phyloP scores from a whole-genome alignment of 768 basidiomycete species.

The Mycena amicta region DNA sequence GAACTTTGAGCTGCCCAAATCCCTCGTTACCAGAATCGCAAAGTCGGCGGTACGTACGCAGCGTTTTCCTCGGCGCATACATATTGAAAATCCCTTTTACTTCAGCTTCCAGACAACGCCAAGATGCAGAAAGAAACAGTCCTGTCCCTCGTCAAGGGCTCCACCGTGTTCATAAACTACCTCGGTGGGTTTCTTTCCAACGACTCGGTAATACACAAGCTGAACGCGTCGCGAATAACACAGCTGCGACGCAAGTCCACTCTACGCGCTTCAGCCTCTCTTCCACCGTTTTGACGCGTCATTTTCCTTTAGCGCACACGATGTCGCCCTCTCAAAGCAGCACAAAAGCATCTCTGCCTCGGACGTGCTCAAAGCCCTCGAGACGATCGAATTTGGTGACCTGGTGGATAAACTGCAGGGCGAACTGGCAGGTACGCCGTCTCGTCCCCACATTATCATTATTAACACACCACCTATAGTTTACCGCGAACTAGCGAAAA shows the following conservation, averaged over 20 bases:
- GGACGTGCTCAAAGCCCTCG: conserved; percentile 87
- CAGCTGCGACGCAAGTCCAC: conserved; percentile 53
- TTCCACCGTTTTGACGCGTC: conserved; percentile 23
- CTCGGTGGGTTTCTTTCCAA: conserved; percentile 57
- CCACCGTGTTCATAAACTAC: conserved; percentile 95
- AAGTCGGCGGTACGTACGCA: conserved; percentile 69
- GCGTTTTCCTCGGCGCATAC: not conserved
- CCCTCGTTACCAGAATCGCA: conserved; percentile 80
- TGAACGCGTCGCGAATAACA: conserved; percentile 14
- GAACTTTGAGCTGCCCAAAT: conserved; percentile 86
- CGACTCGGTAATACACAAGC: conserved; percentile 3
- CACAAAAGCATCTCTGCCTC: conserved; percentile 89
- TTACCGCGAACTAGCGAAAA: conserved; percentile 65
- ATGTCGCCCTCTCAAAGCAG: conserved; percentile 80
- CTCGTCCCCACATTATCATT: too few species aligned
- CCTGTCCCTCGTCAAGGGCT: conserved; percentile 80
- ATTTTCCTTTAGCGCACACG: conserved; percentile 67
- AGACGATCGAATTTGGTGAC: conserved; percentile 76
- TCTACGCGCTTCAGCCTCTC: not conserved
- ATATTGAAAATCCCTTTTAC: not conserved
- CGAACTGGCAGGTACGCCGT: conserved; percentile 63
- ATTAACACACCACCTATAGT: conserved; percentile 44
- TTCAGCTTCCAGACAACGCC: conserved; percentile 79
- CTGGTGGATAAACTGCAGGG: conserved; percentile 61
- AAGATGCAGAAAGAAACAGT: conserved; percentile 92